Evolutionary conservation across 257 asterid species (phyloP).

Genomic region (Fraxinus excelsior): DNA sequence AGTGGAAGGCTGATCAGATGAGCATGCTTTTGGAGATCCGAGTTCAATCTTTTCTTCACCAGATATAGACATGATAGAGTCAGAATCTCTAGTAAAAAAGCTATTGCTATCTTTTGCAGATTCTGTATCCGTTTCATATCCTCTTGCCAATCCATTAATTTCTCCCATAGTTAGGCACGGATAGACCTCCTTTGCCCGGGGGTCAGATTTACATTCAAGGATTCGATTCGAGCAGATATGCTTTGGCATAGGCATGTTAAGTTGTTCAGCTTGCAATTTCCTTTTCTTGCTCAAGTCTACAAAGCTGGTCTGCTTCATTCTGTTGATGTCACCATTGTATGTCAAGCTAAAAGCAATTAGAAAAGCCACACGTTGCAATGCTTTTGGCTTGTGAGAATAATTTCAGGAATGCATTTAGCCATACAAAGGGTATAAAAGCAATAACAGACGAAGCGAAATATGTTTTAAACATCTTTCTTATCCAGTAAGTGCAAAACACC

Average conservation of each 20-base stretch:
- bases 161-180: not conserved
- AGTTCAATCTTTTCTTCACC: conserved; percentile 30
- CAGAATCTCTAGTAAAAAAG: conserved; percentile 40
- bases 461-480: not conserved
- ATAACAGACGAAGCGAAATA: not conserved
- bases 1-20: conserved; percentile 37
- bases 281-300: conserved; percentile 60
- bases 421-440: too few relatives aligned
- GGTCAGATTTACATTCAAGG: conserved; percentile 20
- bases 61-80: conserved; percentile 35
- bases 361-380: too few relatives aligned
- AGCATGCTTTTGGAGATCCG: conserved; percentile 23
- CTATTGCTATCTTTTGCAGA: conserved; percentile 50
- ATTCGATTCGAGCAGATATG: conserved; percentile 45
- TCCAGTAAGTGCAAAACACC: not conserved
- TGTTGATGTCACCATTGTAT: conserved; percentile 12
- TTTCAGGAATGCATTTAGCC: too few relatives aligned
- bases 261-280: conserved; percentile 58
- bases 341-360: not conserved
- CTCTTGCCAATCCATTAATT: conserved; percentile 18
- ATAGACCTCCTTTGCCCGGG: too few relatives aligned
- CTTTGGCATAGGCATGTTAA: conserved; percentile 51
- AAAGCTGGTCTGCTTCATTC: conserved; percentile 34
- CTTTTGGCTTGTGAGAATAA: too few relatives aligned
- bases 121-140: conserved; percentile 36